phyloP scores from a whole-genome alignment of 805 yeast species.

The Lachancea quebecensis region DNA sequence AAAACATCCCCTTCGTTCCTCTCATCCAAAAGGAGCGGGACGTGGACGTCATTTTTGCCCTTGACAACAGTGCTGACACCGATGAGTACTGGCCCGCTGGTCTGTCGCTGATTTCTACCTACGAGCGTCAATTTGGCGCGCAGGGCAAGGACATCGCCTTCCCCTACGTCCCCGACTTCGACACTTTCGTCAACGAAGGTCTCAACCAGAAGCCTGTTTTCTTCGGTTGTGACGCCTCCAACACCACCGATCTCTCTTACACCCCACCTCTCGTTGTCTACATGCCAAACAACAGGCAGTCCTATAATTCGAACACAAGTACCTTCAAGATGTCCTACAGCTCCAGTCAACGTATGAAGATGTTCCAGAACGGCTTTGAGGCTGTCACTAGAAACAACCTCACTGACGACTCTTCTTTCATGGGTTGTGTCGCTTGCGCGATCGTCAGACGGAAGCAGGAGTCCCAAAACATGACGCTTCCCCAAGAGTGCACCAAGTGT shows the following conservation, averaged over 20 bases:
- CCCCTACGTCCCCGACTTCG: conserved; percentile 73
- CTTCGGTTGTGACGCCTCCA: conserved; percentile 72
- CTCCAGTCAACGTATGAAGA: conserved; percentile 47
- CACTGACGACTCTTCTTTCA: conserved; percentile 63
- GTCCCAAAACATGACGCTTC: conserved; percentile 50
- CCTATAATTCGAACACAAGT: conserved; percentile 62
- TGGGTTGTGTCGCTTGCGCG: conserved; percentile 78
- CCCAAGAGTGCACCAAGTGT: conserved; percentile 67
- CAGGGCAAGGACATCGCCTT: conserved; percentile 56
- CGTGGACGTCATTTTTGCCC: conserved; percentile 61
- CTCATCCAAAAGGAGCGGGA: conserved; percentile 52
- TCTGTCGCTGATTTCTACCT: conserved; percentile 48
- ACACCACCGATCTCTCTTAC: conserved; percentile 47
- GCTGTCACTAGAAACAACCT: conserved; percentile 59
- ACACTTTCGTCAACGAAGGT: conserved; percentile 53
- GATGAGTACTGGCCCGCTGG: conserved; percentile 61
- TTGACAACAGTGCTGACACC: conserved; percentile 65
- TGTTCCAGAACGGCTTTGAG: conserved; percentile 72
- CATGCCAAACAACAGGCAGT: conserved; percentile 64
- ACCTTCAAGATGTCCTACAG: conserved; percentile 62
- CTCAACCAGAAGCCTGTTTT: conserved; percentile 67
- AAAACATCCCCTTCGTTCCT: conserved; percentile 59
- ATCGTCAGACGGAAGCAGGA: conserved; percentile 73
- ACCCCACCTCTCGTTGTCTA: conserved; percentile 75
- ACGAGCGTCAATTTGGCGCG: conserved; percentile 46